Conservation (phyloP, 768 basidiomycete species). For the Kwoniella dejecticola region DNA sequence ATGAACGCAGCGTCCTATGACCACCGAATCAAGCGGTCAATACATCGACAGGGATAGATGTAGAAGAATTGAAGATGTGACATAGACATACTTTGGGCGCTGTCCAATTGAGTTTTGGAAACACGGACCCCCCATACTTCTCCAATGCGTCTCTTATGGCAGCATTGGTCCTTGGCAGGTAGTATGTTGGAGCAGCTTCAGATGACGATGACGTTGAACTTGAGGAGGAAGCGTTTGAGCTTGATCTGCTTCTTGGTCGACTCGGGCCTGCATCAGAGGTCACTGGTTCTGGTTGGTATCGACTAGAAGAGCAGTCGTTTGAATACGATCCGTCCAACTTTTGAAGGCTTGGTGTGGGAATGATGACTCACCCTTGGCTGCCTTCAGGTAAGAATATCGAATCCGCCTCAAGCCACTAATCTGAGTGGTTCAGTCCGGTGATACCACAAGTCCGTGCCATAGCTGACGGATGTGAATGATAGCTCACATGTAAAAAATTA, state of each 20-base stretch:
- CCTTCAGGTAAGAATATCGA: constrained; percentile 48
- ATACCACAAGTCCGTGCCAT: background rate
- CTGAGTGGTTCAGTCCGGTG: constrained; percentile 3
- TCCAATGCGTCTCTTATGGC: constrained; percentile 68
- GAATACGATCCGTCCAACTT: too few species aligned
- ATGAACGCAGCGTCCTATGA: constrained; percentile 90
- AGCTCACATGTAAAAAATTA: constrained; percentile 41
- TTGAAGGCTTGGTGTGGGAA: too few species aligned
- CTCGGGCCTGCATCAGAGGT: background rate
- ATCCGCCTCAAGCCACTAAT: constrained; percentile 46
- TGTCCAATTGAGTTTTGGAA: constrained; percentile 95
- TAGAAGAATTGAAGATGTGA: background rate
- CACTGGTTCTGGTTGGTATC: background rate
- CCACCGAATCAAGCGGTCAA: background rate
- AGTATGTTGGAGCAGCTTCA: constrained; percentile 44
- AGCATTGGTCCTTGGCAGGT: constrained; percentile 80
- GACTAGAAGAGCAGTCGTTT: background rate
- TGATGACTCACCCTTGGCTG: constrained; percentile 30
- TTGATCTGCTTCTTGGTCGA: constrained; percentile 5
- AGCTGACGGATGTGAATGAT: background rate
- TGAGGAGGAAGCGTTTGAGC: constrained; percentile 11
- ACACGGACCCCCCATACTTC: constrained; percentile 73
- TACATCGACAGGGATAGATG: too few species aligned
- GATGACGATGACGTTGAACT: constrained; percentile 17
- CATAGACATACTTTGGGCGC: constrained; percentile 71